Percentiles rank a stretch among this genome's conserved stretches.
phyloP scores from a whole-genome alignment of 192 early-diverging fungal species.

The Coemansia asiatica region DNA sequence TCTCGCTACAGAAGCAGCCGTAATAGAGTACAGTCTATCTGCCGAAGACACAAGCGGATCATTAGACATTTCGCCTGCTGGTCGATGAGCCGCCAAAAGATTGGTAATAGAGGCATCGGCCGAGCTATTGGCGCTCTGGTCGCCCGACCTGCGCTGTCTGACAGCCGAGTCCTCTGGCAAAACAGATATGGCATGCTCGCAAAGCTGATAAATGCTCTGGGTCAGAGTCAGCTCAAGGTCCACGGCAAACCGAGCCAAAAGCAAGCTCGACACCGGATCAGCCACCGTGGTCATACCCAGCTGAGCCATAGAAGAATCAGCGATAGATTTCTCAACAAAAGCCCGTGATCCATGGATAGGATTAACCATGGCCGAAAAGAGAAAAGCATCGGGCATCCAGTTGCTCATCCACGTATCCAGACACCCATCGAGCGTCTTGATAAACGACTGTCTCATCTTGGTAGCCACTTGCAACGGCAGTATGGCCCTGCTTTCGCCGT shows the following conservation, averaged over 20 bases:
- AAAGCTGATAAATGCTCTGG: slow-evolving; percentile 54
- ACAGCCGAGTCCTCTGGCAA: slow-evolving; percentile 17
- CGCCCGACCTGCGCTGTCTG: not conserved
- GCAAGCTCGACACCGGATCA: slow-evolving; percentile 46
- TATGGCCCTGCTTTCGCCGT: slow-evolving; percentile 7
- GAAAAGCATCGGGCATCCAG: slow-evolving; percentile 43
- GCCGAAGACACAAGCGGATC: not conserved
- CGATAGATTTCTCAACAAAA: slow-evolving; percentile 19
- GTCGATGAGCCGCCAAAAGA: slow-evolving; percentile 7
- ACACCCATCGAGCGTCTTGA: slow-evolving; percentile 30
- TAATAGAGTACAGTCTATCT: slow-evolving; percentile 32
- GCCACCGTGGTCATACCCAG: slow-evolving; percentile 27
- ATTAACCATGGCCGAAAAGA: slow-evolving; percentile 28
- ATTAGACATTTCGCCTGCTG: not conserved
- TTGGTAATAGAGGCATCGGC: slow-evolving; percentile 27
- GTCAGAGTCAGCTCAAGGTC: slow-evolving; percentile 54
- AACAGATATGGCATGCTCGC: slow-evolving; percentile 48
- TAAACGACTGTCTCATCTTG: slow-evolving; percentile 37
- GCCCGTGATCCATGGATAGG: slow-evolving; percentile 22
- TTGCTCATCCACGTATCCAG: slow-evolving; percentile 45
- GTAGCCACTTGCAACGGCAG: slow-evolving; percentile 27
- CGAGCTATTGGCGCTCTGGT: slow-evolving; percentile 13
- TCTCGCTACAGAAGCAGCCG: slow-evolving; percentile 16
- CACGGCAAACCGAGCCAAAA: slow-evolving; percentile 44
- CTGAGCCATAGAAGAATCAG: slow-evolving; percentile 24